These are phyloP conservation scores for Epipyxis sp. DNA, from an alignment of 108 stramenopile species.

Conservation along the genomic window DNA sequence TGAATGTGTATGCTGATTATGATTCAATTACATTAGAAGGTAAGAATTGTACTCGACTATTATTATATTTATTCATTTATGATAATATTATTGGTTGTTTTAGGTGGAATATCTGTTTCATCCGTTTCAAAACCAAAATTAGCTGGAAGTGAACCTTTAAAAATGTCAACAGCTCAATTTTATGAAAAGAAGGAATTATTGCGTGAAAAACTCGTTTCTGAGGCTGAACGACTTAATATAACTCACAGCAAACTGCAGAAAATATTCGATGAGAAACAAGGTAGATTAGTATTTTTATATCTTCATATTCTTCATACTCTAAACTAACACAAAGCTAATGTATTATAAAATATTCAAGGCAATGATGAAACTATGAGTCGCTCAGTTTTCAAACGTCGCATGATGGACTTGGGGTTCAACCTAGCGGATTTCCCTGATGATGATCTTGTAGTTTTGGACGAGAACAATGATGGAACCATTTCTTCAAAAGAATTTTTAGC, in stretches of 20 bases:
- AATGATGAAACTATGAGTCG: neutral
- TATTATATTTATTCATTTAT: no score
- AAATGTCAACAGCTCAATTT: constrained; percentile 32
- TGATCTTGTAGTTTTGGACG: constrained; percentile 38
- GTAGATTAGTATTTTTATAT: no score
- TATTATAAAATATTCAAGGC: no score
- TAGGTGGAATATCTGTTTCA: no score
- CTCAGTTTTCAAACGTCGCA: constrained; percentile 18
- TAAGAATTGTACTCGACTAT: no score
- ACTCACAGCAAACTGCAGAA: neutral
- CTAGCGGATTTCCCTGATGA: constrained; percentile 43
- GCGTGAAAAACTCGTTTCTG: constrained; percentile 27
- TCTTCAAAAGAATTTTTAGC: constrained; percentile 31
- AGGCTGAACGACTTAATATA: constrained; percentile 32
- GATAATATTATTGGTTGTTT: no score
- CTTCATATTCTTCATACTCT: no score
- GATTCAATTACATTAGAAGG: neutral
- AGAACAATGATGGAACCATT: constrained; percentile 14
- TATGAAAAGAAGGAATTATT: constrained; percentile 27
- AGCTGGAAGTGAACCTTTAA: constrained; percentile 16
- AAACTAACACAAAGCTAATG: no score
- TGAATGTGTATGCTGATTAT: constrained; percentile 12
- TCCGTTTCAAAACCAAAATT: constrained; percentile 9
- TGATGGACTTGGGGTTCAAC: constrained; percentile 36
- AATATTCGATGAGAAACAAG: neutral